These are phyloP conservation scores for Chlorella sp. DNA, from an alignment of 139 green algal species.

Conservation along the genomic window DNA sequence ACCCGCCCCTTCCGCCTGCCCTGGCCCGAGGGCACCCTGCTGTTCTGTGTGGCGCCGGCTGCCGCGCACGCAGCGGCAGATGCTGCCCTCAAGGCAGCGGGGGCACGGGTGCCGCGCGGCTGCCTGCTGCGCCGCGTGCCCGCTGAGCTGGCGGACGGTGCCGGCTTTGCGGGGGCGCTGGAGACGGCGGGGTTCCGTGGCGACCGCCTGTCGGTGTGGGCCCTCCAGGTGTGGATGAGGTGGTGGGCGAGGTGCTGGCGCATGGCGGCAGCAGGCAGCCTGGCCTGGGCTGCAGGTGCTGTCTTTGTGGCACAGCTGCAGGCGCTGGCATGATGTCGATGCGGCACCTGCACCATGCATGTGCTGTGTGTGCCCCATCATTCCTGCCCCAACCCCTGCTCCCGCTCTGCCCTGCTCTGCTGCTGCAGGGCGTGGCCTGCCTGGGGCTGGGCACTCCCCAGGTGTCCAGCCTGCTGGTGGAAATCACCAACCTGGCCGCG, in stretches of 20 bases:
- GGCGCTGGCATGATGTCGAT: no score
- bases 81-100: conserved; percentile 45
- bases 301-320: no score
- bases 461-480: conserved; percentile 42
- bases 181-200: conserved; percentile 55
- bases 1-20: conserved; percentile 73
- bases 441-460: conserved; percentile 9
- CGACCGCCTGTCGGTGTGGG: conserved; percentile 78
- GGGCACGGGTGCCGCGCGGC: conserved; percentile 53
- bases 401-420: not conserved
- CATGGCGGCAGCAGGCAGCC: not conserved
- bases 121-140: conserved; percentile 73
- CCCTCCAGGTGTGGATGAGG: conserved; percentile 29
- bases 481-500: conserved; percentile 55
- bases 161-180: conserved; percentile 41
- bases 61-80: conserved; percentile 63
- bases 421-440: conserved; percentile 36
- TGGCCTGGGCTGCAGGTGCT: not conserved
- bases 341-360: no score
- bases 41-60: conserved; percentile 72
- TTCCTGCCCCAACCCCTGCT: not conserved
- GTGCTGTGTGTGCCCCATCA: not conserved
- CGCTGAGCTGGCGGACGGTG: conserved; percentile 33
- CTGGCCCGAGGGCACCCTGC: conserved; percentile 73
- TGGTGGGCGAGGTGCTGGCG: not conserved